phyloP scores from a whole-genome alignment of 2,329 filamentous ascomycete species.

The Conoideocrella luteorostrata region DNA sequence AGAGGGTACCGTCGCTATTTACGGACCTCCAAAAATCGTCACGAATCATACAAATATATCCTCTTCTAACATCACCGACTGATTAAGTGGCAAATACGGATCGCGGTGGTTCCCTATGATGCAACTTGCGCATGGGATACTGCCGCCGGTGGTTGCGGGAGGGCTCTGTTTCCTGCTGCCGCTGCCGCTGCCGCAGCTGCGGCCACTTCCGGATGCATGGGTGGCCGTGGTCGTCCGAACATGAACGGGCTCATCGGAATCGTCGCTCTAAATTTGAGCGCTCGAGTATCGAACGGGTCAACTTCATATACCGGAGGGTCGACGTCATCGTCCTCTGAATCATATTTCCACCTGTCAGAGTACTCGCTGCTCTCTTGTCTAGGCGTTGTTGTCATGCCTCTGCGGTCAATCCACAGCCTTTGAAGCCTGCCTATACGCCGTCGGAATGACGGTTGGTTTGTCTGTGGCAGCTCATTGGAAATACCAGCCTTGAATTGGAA shows the following conservation, averaged over 20 bases:
- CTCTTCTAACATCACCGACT: conserved; percentile 7
- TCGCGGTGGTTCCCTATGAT: conserved; percentile 12
- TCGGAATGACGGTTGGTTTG: conserved; percentile 62
- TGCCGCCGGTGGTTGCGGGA: conserved; percentile 14
- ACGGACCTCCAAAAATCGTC: conserved; percentile 5
- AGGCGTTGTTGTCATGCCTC: conserved; percentile 51
- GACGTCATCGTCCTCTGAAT: conserved; percentile 80
- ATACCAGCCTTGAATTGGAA: conserved; percentile 41
- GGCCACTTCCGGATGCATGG: conserved; percentile 22
- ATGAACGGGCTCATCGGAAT: conserved; percentile 44
- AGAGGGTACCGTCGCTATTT: conserved; percentile 6
- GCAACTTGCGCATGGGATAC: conserved; percentile 18
- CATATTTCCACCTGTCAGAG: conserved; percentile 76
- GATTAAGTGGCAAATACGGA: neutral
- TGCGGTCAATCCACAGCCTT: conserved; percentile 81
- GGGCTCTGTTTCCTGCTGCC: conserved; percentile 6
- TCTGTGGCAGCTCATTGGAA: conserved; percentile 30
- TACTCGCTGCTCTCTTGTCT: conserved; percentile 36
- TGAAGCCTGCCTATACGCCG: conserved; percentile 79
- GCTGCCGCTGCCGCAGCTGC: conserved; percentile 18
- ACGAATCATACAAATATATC: conserved; percentile 16
- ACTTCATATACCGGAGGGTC: conserved; percentile 68
- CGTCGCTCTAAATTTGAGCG: conserved; percentile 55
- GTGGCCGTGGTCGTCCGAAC: conserved; percentile 31
- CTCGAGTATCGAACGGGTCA: conserved; percentile 60